Base-by-base conservation (phyloP, 768 basidiomycete genomes). In the Pisolithus microcarpus region DNA sequence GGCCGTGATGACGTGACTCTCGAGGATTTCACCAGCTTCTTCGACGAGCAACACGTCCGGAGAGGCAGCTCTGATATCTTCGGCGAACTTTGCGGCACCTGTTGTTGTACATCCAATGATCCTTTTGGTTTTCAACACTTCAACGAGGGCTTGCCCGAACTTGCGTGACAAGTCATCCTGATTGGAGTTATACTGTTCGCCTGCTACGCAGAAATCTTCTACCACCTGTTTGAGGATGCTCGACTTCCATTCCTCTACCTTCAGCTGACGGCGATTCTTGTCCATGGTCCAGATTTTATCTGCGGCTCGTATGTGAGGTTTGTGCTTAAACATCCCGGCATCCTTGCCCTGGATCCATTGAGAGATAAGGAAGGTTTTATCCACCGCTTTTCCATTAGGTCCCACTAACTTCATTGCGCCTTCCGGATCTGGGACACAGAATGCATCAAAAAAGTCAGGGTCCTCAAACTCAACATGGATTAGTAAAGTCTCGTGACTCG, bases 11-110 rank as follows among this genome's bases (percentile, higher is more conserved):
- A 84, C 65, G 56, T 86, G 84, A 51, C 79, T 81, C 58, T 85
- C 84, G 2, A 86, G 61, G 40, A 85, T 85, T 57, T 87, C 84
- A 6, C 85, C 84, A 0, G 84, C 84, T 62, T 86, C 85, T 57
- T 86, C 85, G 1, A 86, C 83, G 1, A 86, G 67, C 4, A 86
- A 61, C 1, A 86, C 73, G 8, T 73, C 69, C 0, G 82, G 79
- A 1, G 65, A 62, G 7, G 70, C 74, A 1, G 70, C 70, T 24
- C 68, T 74, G 24, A 86, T 74, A 16, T 67, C 67, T 1, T 71
- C 64, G 0, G 67, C 63, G 56, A 77, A 83, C 61, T 79, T 86
- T 0, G 84, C 84, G 0, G 84, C 84, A 1, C 72, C 84, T 0
- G 84, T 84, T 0, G 84, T 86, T 0, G 84, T 86, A 52, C 83